Percentiles rank a stretch among this genome's conserved stretches.
phyloP scores from a whole-genome alignment of 2,329 filamentous ascomycete species.

The Colletotrichum tabaci region DNA sequence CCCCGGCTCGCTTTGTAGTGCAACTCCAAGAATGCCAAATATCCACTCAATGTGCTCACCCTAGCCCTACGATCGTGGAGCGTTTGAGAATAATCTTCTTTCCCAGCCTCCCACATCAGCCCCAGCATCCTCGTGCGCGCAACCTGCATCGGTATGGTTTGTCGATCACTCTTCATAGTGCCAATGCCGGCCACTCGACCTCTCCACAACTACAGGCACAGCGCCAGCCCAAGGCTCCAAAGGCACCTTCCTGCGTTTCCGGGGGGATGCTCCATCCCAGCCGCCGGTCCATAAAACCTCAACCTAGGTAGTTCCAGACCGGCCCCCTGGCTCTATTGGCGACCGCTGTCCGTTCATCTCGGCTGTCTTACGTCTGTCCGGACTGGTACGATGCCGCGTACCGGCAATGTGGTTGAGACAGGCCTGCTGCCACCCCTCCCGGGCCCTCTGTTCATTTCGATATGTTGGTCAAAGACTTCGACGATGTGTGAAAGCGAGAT shows the following conservation, averaged over 20 bases:
- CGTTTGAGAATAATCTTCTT: not conserved
- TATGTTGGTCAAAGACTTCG: not conserved
- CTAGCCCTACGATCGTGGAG: slow-evolving; percentile 4
- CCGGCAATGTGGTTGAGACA: slow-evolving; percentile 16
- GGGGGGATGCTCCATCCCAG: not conserved
- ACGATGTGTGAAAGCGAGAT: slow-evolving; percentile 26
- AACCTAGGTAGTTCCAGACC: not conserved
- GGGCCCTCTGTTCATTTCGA: slow-evolving; percentile 7
- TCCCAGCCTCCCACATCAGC: slow-evolving; percentile 9
- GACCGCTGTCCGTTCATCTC: slow-evolving; percentile 25
- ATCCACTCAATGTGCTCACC: not conserved
- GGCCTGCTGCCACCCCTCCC: not conserved
- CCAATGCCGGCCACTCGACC: not conserved
- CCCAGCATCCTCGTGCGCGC: slow-evolving; percentile 26
- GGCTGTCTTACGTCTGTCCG: slow-evolving; percentile 15
- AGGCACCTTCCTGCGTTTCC: slow-evolving; percentile 28
- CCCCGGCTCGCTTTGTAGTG: no score
- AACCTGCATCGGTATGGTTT: slow-evolving; percentile 5
- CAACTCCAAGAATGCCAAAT: not conserved
- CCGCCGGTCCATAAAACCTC: slow-evolving; percentile 3
- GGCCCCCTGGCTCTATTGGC: slow-evolving; percentile 15
- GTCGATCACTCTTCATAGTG: slow-evolving; percentile 26
- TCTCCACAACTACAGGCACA: slow-evolving; percentile 21
- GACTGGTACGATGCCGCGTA: not conserved
- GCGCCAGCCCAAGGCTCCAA: slow-evolving; percentile 1